Base-by-base conservation (phyloP, 2,329 filamentous ascomycete genomes). In the Cryoendolithus antarcticus region DNA sequence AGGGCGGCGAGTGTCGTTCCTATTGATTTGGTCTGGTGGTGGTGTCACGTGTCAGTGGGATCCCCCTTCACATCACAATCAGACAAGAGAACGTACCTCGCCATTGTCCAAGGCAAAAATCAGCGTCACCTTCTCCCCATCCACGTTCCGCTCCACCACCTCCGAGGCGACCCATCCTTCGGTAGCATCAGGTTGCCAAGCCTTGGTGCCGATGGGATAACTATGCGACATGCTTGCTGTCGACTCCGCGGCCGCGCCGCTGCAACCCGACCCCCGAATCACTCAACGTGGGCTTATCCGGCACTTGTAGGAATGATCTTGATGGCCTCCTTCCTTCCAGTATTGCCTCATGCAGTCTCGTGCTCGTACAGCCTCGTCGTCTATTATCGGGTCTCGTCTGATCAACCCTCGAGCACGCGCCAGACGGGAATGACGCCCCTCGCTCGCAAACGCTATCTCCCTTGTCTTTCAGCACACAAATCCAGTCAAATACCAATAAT, bases 161-260 rank as follows among this genome's bases (percentile, higher is more conserved):
- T 96, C 88, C 34, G 91, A 95, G 60, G 88, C 83, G 62, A 98
- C 78, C 89, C 91, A 98, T 67, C 91, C 91, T 66, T 98, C 89
- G 45, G 84, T 84, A 62, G 77, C 70, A 70, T 98, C 91, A 55
- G 91, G 88, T 75, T 96, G 91, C 91, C 91, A 98, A 61, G 88
- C 91, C 75, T 86, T 80, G 57, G 89, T 96, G 60, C 89, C 91
- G 59, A 95, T 77, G 72, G 96, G 88, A 69, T 93, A 96, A 61
- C 77, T 85, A 66, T 93, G 83, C 70, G 86, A 85, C 88, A 94
- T 93, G 65, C 21, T 15, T 35, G 33, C 15, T 19, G 5, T 19
- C 15, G 15, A 19, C 15, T 19, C 15, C 60, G 53, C 43, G 15
- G 12, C 15, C 32, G 13, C 32, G n/a, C 13, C 15, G 9, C 9